Percentiles rank a stretch among this genome's conserved stretches.
phyloP scores from a whole-genome alignment of 1,139 yeast genomes.

The Nakaseomyces sp. region DNA sequence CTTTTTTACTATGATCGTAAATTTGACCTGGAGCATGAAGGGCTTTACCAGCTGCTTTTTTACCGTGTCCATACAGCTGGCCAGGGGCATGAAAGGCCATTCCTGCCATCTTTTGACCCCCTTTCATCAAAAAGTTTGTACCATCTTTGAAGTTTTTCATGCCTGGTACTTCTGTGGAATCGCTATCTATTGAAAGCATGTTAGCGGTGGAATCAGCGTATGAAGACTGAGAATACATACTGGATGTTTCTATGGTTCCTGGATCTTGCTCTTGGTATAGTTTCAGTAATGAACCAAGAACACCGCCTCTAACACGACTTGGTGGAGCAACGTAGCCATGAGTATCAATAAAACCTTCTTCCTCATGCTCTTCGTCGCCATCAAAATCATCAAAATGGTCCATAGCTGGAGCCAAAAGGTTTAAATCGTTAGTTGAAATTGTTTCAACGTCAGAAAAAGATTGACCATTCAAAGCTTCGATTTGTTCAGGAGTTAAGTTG shows the following conservation, averaged over 20 bases:
- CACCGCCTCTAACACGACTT: conserved; percentile 68
- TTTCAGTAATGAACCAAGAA: conserved; percentile 63
- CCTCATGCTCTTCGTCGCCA: conserved; percentile 13
- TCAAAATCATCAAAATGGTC: conserved; percentile 22
- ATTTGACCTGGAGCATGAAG: conserved; percentile 4
- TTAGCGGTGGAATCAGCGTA: background rate
- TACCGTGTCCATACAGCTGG: conserved; percentile 1
- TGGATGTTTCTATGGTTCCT: background rate
- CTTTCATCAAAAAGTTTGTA: background rate
- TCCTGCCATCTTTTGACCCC: conserved; percentile 1
- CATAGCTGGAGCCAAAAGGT: conserved; percentile 24
- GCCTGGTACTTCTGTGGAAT: background rate
- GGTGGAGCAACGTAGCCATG: conserved; percentile 62
- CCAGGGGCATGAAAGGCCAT: conserved; percentile 1
- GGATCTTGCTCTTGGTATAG: conserved; percentile 41
- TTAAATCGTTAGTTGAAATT: conserved; percentile 26
- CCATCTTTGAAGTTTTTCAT: background rate
- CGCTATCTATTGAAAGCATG: conserved; percentile 29
- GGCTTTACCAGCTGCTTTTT: background rate
- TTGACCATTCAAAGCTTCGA: conserved; percentile 5
- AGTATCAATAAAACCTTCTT: conserved; percentile 28
- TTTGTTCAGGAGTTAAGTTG: conserved; percentile 9
- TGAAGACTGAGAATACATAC: conserved; percentile 3
- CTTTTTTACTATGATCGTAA: conserved; percentile 2
- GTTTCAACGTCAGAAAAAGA: conserved; percentile 10